Percentiles rank a stretch among this genome's conserved stretches.
Conservation (phyloP, 768 basidiomycete genomes). For the Suillus cothurnatus region DNA sequence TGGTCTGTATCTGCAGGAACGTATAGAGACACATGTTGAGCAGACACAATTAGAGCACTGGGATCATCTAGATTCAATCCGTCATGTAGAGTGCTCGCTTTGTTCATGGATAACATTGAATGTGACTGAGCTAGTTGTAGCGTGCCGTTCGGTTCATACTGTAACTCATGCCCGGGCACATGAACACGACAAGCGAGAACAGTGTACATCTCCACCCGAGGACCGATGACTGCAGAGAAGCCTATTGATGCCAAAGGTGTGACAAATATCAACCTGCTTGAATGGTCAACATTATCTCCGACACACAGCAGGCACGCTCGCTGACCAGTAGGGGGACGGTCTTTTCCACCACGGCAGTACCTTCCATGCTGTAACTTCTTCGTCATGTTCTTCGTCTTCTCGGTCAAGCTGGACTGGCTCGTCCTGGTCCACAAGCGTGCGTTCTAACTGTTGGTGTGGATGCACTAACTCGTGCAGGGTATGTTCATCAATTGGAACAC, state of each 20-base stretch:
- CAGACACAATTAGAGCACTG: neutral
- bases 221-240: conserved; percentile 60
- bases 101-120: neutral
- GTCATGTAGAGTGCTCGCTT: neutral
- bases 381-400: conserved; percentile 32
- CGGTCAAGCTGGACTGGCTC: conserved; percentile 18
- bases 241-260: conserved; percentile 60
- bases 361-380: conserved; percentile 28
- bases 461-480: conserved; percentile 48
- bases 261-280: conserved; percentile 56
- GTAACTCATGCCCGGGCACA: conserved; percentile 45
- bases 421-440: conserved; percentile 30
- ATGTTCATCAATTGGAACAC: conserved; percentile 48
- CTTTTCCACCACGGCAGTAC: conserved; percentile 71
- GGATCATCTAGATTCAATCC: neutral
- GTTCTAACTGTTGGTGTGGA: conserved; percentile 38
- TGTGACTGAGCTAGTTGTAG: neutral
- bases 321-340: conserved; percentile 75
- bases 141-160: conserved; percentile 29
- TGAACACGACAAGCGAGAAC: conserved; percentile 68
- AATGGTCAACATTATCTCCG: conserved; percentile 1
- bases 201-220: conserved; percentile 76
- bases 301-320: conserved; percentile 6
- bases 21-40: neutral
- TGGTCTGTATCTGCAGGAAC: neutral